phyloP scores from a whole-genome alignment of 1,284 basidiomycete species.

The Hemileia vastatrix region DNA sequence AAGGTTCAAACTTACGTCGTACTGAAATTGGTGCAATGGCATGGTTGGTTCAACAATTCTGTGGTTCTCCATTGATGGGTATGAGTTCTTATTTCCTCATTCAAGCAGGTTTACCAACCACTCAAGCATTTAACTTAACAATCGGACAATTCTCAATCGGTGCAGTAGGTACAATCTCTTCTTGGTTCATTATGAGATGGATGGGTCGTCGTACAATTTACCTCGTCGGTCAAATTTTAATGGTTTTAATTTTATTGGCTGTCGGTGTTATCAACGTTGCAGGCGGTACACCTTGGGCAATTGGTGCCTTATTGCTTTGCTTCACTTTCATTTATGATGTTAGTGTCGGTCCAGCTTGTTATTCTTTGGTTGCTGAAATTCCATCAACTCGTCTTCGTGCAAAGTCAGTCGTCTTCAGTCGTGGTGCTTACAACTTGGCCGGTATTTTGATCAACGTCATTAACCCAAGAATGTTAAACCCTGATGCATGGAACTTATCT shows the following conservation, averaged over 20 bases:
- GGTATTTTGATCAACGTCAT: slow-evolving; percentile 46
- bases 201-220: slow-evolving; percentile 48
- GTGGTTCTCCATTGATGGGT: slow-evolving; percentile 40
- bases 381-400: slow-evolving; percentile 48
- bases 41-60: slow-evolving; percentile 44
- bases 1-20: slow-evolving; percentile 45
- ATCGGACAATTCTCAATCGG: slow-evolving; percentile 46
- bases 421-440: slow-evolving; percentile 48
- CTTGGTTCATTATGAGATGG: slow-evolving; percentile 46
- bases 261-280: slow-evolving; percentile 50
- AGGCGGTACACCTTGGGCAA: slow-evolving; percentile 46
- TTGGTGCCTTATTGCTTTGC: slow-evolving; percentile 47
- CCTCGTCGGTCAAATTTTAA: slow-evolving; percentile 47
- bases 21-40: slow-evolving; percentile 48
- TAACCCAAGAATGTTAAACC: slow-evolving; percentile 47
- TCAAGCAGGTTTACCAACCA: too few relatives aligned
- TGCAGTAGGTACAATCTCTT: slow-evolving; percentile 45
- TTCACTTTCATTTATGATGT: slow-evolving; percentile 47
- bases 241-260: slow-evolving; percentile 47
- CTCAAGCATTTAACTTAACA: slow-evolving; percentile 47
- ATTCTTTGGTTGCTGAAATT: slow-evolving; percentile 49
- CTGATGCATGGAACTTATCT: slow-evolving; percentile 47
- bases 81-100: slow-evolving; percentile 44
- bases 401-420: slow-evolving; percentile 51
- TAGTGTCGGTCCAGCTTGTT: slow-evolving; percentile 47